Evolutionary conservation across 2,329 filamentous ascomycete genomes (phyloP), one percentile per base, ranked within the genome.

Genomic region (Diplodia sapinea): DNA sequence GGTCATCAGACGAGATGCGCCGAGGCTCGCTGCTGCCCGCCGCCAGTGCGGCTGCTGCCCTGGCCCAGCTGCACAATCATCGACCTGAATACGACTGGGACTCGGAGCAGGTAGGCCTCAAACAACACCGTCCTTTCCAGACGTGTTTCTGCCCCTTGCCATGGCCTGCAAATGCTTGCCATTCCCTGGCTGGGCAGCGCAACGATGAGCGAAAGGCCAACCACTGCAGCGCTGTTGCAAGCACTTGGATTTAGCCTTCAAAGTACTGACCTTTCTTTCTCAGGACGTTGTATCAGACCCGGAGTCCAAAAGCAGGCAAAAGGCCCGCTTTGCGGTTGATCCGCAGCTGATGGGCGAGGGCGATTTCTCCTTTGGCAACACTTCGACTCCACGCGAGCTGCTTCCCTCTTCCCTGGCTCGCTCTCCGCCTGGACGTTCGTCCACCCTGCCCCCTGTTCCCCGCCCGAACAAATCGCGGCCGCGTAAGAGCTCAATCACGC

Each of bases 351-450:
- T 68, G 66, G 66, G 50, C 20, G 66, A 68, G 54, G 56, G 65
- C 23, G 66, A 68, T 17, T 57, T 63, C 36, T 49, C 57, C 23
- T 64, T 49, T 23, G 57, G 11, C 23, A 64, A 40, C 57, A 76
- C 88, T 23, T 85, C 86, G 70, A 86, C 88, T 72, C 88, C 87
- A 68, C 87, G 91, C 74, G 91, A 94, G 73, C 84, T 95, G 62
- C 85, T 97, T 7, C 92, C 93, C 1, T 96, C 93, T 0, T 92
- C 95, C 68, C 82, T 97, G 47, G 86, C 87, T 64, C 89, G 89
- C 69, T 96, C 94, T 11, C 94, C 93, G 0, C 91, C 93, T 7
- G 92, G 91, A 66, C 91, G 94, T 70, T 96, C 93, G 15, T 94
- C 93, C 1, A 97, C 93, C 0, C 84, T 97, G 29, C 93, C 94